Conservation (phyloP, 768 basidiomycete genomes). For the Hebeloma cylindrosporum region DNA sequence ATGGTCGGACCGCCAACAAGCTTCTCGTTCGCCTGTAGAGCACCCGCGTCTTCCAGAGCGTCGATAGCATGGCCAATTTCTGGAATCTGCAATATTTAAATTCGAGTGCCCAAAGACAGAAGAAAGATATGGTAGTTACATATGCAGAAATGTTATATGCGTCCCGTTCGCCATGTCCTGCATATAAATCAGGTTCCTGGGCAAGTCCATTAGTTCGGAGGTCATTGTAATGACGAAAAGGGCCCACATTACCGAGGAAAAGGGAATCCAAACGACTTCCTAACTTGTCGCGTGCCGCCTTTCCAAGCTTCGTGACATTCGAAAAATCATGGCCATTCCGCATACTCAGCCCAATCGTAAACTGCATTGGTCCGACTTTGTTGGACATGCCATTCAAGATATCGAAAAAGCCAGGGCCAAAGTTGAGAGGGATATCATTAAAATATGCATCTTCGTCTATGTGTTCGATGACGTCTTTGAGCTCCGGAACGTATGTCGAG, state of each 20-base stretch:
- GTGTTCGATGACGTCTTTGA: conserved; percentile 28
- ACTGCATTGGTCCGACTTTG: conserved; percentile 35
- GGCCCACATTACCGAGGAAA: conserved; percentile 38
- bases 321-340: conserved; percentile 25
- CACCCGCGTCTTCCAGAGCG: too few relatives aligned
- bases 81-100: conserved; percentile 24
- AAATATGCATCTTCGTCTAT: conserved; percentile 36
- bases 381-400: conserved; percentile 37
- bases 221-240: too few relatives aligned
- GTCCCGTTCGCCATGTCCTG: conserved; percentile 30
- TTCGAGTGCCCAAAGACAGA: background rate
- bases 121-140: conserved; percentile 17
- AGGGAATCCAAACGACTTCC: conserved; percentile 34
- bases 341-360: conserved; percentile 36
- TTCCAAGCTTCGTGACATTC: conserved; percentile 27
- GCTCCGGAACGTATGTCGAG: conserved; percentile 33
- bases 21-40: too few relatives aligned
- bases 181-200: conserved; percentile 38
- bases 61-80: conserved; percentile 29
- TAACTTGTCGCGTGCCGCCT: conserved; percentile 29
- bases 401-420: conserved; percentile 35
- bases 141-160: conserved; percentile 31
- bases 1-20: conserved; percentile 34
- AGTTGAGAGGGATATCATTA: conserved; percentile 37
- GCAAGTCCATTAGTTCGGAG: too few relatives aligned